A percentile compares a stretch with the other conserved stretches of the same genome.
These are phyloP conservation scores for Penicillium waksmanii DNA, from an alignment of 495 filamentous ascomycete genomes.

Conservation along the genomic window DNA sequence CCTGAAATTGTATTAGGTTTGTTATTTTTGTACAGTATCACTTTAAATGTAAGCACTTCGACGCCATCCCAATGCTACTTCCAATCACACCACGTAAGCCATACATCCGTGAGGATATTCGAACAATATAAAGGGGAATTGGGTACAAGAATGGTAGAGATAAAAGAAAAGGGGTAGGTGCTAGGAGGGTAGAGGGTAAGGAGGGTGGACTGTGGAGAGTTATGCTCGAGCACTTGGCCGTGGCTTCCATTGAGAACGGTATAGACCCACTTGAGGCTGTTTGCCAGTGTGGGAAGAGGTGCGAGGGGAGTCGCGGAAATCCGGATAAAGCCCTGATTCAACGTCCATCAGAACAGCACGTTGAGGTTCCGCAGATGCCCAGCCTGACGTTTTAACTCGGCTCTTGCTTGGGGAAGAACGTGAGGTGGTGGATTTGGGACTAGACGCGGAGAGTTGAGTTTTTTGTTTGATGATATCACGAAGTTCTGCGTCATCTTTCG, in stretches of 20 bases:
- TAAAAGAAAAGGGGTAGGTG: slow-evolving; percentile 11
- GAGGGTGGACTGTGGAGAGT: neutral
- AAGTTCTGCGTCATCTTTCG: slow-evolving; percentile 72
- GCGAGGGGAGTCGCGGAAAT: slow-evolving; percentile 35
- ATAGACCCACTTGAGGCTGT: slow-evolving; percentile 33
- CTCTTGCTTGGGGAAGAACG: slow-evolving; percentile 22
- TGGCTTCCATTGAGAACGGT: slow-evolving; percentile 41
- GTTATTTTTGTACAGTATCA: slow-evolving; percentile 24
- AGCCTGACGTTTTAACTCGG: slow-evolving; percentile 27
- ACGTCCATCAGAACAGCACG: slow-evolving; percentile 53
- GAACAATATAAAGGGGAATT: slow-evolving; percentile 18
- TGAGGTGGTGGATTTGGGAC: slow-evolving; percentile 19
- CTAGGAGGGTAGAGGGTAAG: slow-evolving; percentile 1
- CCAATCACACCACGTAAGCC: slow-evolving; percentile 21
- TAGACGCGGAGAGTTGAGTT: slow-evolving; percentile 25
- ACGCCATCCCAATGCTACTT: slow-evolving; percentile 35
- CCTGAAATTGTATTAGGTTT: neutral
- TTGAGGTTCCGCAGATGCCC: slow-evolving; percentile 43
- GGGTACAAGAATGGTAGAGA: slow-evolving; percentile 10
- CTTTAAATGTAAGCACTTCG: slow-evolving; percentile 7
- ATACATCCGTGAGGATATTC: slow-evolving; percentile 19
- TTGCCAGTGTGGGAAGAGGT: slow-evolving; percentile 27
- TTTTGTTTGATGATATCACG: slow-evolving; percentile 69
- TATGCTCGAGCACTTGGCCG: slow-evolving; percentile 41
- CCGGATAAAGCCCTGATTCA: slow-evolving; percentile 41